phyloP scores from a whole-genome alignment of 2,329 filamentous ascomycete species.

The Talaromyces sp. region DNA sequence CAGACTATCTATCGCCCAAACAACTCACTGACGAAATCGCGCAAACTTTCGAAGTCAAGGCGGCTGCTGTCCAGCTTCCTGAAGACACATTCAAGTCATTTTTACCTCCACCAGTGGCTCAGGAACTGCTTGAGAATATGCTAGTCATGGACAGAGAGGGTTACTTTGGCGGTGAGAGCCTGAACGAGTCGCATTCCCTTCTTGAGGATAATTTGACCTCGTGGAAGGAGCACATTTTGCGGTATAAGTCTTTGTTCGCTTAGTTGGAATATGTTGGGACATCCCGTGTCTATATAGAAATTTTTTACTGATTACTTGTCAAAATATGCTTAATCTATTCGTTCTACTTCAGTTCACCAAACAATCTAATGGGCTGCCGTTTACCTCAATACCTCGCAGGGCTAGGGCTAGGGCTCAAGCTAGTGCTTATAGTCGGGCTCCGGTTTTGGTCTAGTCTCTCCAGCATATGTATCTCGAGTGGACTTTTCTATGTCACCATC shows the following conservation, averaged over 20 bases:
- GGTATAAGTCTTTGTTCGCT: not conserved
- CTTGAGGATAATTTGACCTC: constrained; percentile 2
- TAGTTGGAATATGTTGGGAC: not conserved
- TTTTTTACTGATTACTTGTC: not conserved
- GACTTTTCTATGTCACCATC: not conserved
- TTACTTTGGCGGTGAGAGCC: constrained; percentile 48
- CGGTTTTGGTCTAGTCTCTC: not conserved
- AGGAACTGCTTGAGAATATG: constrained; percentile 54
- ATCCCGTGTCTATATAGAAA: not conserved
- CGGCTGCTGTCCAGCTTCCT: constrained; percentile 35
- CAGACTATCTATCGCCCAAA: constrained; percentile 40
- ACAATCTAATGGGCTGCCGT: not conserved
- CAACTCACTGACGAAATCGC: constrained; percentile 44
- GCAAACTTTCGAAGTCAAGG: constrained; percentile 38
- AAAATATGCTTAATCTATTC: not conserved
- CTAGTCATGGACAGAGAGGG: constrained; percentile 49
- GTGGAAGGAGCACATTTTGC: constrained; percentile 8
- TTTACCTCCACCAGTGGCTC: constrained; percentile 33
- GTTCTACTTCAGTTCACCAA: not conserved
- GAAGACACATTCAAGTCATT: constrained; percentile 43
- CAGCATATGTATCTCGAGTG: not conserved
- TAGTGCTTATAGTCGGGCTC: not conserved
- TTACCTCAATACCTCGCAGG: not conserved
- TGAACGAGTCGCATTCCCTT: not conserved
- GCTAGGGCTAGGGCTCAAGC: not conserved